Conservation (phyloP, 352 stramenopile species). For the Phytophthora idaei region DNA sequence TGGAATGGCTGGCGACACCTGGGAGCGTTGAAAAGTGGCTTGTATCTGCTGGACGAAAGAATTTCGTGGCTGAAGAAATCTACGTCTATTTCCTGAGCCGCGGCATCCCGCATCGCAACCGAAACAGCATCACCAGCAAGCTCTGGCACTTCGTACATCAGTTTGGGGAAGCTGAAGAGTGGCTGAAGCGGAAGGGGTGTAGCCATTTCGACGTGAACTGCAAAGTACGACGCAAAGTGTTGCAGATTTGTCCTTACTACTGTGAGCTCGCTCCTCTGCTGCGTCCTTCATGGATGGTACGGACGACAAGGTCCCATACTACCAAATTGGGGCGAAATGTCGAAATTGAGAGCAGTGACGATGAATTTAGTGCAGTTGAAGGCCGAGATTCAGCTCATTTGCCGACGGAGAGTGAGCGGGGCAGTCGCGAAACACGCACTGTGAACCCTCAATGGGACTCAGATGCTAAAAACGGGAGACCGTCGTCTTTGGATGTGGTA, state of each 20-base stretch:
- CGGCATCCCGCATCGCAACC: not conserved
- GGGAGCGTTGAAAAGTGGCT: not conserved
- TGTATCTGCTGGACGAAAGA: not conserved
- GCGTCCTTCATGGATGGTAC: not conserved
- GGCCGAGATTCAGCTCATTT: not conserved
- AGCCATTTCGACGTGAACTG: not conserved
- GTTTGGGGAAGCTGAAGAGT: not conserved
- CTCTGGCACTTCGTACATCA: conserved; percentile 1
- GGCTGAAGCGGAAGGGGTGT: not conserved
- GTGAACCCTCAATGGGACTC: not conserved
- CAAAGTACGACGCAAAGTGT: not conserved
- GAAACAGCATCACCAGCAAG: not conserved
- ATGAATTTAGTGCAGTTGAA: not conserved
- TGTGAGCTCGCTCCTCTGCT: conserved; percentile 3
- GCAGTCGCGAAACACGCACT: not conserved
- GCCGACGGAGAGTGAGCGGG: not conserved
- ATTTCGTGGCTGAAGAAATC: conserved; percentile 1
- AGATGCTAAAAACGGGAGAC: not conserved
- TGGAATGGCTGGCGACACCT: conserved; percentile 15
- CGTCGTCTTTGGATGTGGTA: conserved; percentile 14
- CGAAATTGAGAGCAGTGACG: not conserved
- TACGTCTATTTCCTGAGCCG: not conserved
- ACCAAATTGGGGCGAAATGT: not conserved
- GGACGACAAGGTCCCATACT: not conserved
- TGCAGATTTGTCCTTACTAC: conserved; percentile 1